These are phyloP conservation scores for Psilocybe tampanensis DNA, from an alignment of 768 basidiomycete species.

Conservation along the genomic window DNA sequence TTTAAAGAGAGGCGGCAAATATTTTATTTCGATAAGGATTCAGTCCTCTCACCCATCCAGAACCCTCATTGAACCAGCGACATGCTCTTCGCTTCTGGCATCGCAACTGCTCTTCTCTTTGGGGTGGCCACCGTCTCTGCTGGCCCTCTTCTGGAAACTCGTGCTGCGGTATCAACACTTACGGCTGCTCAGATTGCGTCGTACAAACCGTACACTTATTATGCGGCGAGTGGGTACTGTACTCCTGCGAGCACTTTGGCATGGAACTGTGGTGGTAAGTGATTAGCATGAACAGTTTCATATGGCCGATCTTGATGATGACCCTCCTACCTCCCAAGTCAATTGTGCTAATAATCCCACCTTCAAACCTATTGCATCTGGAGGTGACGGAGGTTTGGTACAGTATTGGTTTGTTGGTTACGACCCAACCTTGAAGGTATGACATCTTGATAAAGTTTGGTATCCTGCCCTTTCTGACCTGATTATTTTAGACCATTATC, in stretches of 20 bases:
- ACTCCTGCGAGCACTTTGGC: constrained; percentile 38
- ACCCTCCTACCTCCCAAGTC: constrained; percentile 24
- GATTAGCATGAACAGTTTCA: background rate
- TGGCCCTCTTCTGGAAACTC: constrained; percentile 37
- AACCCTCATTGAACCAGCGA: background rate
- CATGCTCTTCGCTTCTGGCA: constrained; percentile 12
- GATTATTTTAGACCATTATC: constrained; percentile 30
- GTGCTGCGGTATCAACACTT: constrained; percentile 19
- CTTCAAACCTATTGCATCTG: constrained; percentile 46
- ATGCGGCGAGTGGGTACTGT: constrained; percentile 42
- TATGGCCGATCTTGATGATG: background rate
- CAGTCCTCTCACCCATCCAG: background rate
- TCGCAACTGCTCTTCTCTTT: constrained; percentile 19
- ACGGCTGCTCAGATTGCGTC: constrained; percentile 10
- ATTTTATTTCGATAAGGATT: background rate
- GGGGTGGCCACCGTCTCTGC: constrained; percentile 28
- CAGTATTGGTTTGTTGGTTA: constrained; percentile 38
- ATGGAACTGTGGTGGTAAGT: constrained; percentile 57
- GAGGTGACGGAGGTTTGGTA: constrained; percentile 40
- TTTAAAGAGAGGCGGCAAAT: background rate
- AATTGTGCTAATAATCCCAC: constrained; percentile 42
- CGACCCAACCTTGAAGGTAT: background rate
- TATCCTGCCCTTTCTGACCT: constrained; percentile 8
- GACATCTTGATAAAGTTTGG: background rate
- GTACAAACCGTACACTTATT: constrained; percentile 50